Evolutionary conservation across 768 basidiomycete species (phyloP).

Genomic region (Symmetrospora coprosmae): DNA sequence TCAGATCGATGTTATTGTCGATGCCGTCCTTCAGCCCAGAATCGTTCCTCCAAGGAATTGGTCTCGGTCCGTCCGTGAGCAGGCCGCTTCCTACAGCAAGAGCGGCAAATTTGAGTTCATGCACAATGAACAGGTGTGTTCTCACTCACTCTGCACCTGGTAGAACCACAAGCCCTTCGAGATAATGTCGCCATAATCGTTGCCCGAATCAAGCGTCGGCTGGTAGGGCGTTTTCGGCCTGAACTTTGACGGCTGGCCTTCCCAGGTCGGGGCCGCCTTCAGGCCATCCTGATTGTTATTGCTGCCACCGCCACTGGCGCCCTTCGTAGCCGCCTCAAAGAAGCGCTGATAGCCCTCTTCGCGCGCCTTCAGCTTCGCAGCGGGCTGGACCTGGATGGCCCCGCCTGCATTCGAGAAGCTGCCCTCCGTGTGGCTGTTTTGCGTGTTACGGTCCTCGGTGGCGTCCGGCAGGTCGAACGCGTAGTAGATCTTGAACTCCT

Average conservation of each 20-base stretch:
- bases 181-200: conserved; percentile 1
- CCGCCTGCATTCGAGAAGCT: no score
- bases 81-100: conserved; percentile 16
- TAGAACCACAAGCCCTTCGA: conserved; percentile 21
- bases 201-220: neutral
- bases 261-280: neutral
- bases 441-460: no score
- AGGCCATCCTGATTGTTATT: no score
- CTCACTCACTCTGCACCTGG: conserved; percentile 2
- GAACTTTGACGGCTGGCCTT: conserved; percentile 7
- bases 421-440: no score
- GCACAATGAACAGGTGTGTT: neutral
- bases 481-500: no score
- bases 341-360: no score
- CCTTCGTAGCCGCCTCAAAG: no score
- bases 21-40: conserved; percentile 62
- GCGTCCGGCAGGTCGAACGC: no score
- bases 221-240: conserved; percentile 5
- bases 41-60: conserved; percentile 70
- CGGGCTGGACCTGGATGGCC: no score
- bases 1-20: conserved; percentile 59
- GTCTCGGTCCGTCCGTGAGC: neutral
- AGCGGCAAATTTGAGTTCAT: neutral
- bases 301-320: no score
- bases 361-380: no score